phyloP scores from a whole-genome alignment of 2,329 filamentous ascomycete genomes.

The Trichoderma semiorbis region DNA sequence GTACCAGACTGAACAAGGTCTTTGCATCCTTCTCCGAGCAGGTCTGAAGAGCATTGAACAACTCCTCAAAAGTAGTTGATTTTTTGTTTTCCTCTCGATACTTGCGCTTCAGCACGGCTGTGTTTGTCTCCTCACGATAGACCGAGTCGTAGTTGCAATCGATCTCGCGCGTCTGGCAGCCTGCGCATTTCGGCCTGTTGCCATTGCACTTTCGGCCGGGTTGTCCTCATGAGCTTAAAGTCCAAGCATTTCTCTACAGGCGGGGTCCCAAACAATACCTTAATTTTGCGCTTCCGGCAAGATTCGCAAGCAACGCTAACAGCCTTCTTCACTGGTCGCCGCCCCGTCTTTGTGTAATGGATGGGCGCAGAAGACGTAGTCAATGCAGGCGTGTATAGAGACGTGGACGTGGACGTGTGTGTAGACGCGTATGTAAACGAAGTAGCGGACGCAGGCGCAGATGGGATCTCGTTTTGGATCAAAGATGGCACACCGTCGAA shows the following conservation, averaged over 20 bases:
- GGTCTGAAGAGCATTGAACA: slow-evolving; percentile 1
- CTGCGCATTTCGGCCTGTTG: neutral
- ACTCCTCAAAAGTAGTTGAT: neutral
- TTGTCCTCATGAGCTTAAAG: neutral
- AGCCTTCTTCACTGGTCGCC: neutral
- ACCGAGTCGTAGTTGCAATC: slow-evolving; percentile 6
- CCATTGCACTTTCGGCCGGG: slow-evolving; percentile 4
- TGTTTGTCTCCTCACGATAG: neutral
- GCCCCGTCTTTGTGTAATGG: neutral
- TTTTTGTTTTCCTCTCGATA: slow-evolving; percentile 6
- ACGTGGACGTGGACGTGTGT: neutral
- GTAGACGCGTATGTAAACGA: neutral
- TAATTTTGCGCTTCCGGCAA: slow-evolving; percentile 11
- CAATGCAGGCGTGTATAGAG: neutral
- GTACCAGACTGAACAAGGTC: slow-evolving; percentile 4
- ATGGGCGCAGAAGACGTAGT: neutral
- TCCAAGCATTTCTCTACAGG: neutral
- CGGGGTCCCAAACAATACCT: neutral
- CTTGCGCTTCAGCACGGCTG: slow-evolving; percentile 12
- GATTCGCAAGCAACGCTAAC: slow-evolving; percentile 10
- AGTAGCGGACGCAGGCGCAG: neutral
- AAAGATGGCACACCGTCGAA: neutral
- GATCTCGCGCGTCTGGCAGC: neutral
- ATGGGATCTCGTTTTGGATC: neutral
- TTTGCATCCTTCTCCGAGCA: neutral